Evolutionary conservation across 805 yeast species (phyloP).

Genomic region (Metschnikowia sp.): DNA sequence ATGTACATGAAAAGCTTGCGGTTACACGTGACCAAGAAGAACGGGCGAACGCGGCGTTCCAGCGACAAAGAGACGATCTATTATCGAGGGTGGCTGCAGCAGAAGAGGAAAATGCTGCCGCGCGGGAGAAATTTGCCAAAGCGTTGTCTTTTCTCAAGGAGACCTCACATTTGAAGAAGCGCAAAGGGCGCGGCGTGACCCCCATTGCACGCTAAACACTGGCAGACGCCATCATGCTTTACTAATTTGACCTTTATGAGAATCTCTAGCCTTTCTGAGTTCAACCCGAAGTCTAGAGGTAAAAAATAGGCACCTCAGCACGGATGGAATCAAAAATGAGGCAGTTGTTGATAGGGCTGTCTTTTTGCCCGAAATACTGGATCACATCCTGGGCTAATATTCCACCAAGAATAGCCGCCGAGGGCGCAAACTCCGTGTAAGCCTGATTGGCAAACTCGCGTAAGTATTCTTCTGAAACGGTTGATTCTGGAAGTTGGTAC

Average conservation of each 20-base stretch:
- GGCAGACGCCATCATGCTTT: not conserved
- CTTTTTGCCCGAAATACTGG: constrained; percentile 71
- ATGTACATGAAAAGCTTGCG: constrained; percentile 20
- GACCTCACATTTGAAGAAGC: constrained; percentile 39
- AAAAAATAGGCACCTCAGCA: constrained; percentile 74
- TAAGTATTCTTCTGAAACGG: constrained; percentile 42
- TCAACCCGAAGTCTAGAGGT: constrained; percentile 6
- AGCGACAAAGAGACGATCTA: constrained; percentile 17
- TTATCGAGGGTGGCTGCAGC: constrained; percentile 23
- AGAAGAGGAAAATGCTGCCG: constrained; percentile 20
- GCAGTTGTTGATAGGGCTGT: constrained; percentile 79
- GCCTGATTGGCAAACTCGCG: constrained; percentile 46
- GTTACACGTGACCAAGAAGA: constrained; percentile 20
- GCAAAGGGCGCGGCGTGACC: constrained; percentile 40
- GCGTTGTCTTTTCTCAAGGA: constrained; percentile 35
- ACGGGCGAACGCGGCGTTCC: constrained; percentile 21
- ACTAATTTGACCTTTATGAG: too few species aligned
- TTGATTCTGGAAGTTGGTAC: constrained; percentile 39
- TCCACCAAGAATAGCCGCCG: constrained; percentile 87
- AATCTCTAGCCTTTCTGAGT: too few species aligned
- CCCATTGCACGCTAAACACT: constrained; percentile 16
- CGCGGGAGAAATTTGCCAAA: constrained; percentile 28
- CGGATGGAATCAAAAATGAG: constrained; percentile 70
- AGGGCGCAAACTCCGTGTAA: constrained; percentile 71
- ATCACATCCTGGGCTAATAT: constrained; percentile 86